Conservation (phyloP, 306 rosid species). For the Castanopsis chinensis region DNA sequence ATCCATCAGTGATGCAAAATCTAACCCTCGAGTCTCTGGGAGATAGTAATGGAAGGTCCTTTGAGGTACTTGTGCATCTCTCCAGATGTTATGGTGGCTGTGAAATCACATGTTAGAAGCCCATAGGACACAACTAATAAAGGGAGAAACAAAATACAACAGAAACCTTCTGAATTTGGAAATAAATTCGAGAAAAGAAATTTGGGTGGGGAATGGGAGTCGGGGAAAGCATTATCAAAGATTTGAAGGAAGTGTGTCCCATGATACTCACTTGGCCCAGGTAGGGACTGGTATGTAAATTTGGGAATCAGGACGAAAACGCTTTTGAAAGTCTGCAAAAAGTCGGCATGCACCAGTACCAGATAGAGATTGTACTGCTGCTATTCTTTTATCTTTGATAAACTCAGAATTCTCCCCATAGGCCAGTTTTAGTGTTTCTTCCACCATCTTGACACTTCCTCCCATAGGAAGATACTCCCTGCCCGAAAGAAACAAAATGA, state of each 20-base stretch:
- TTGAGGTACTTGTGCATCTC: conserved; percentile 81
- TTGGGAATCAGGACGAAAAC: conserved; percentile 74
- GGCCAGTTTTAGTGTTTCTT: conserved; percentile 89
- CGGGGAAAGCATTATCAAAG: not conserved
- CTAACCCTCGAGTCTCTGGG: conserved; percentile 86
- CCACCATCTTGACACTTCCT: conserved; percentile 78
- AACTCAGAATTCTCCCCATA: conserved; percentile 83
- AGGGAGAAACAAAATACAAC: conserved; percentile 3
- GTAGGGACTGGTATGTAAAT: conserved; percentile 88
- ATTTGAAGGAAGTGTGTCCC: conserved; percentile 3
- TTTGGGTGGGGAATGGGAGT: not conserved
- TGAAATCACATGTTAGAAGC: conserved; percentile 29
- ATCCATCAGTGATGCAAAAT: conserved; percentile 74
- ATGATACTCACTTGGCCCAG: conserved; percentile 77
- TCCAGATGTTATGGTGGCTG: conserved; percentile 99
- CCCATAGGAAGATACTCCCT: conserved; percentile 99
- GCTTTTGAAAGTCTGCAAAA: conserved; percentile 92
- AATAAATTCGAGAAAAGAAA: conserved; percentile 5
- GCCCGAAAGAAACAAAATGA: conserved; percentile 10
- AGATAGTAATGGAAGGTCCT: conserved; percentile 86
- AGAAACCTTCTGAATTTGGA: not conserved
- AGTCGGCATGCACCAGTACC: conserved; percentile 98
- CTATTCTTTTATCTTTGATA: conserved; percentile 86
- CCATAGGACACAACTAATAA: not conserved
- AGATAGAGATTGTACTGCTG: conserved; percentile 90